Base-by-base conservation (phyloP, 2,329 filamentous ascomycete species). In the Talaromyces islandicus region DNA sequence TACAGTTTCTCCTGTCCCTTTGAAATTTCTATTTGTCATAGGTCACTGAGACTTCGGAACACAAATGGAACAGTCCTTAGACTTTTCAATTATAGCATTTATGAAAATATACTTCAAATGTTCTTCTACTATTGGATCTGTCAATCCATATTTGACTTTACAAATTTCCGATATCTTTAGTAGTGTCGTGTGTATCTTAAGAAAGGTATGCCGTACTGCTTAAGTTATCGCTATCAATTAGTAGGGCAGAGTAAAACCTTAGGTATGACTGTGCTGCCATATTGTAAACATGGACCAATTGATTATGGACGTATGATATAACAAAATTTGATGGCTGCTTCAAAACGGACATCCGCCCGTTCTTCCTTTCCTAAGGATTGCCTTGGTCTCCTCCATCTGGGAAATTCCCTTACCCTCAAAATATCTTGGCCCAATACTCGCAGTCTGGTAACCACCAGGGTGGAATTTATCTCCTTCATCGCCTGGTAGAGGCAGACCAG, bases 381-480 rank as follows among this genome's bases (percentile, higher is more conserved):
- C 67, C 48, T 73, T 73, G 57, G 73, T 76, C 12, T 63, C 70
- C 24, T 77, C 77, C 61, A 78, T 75, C 64, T 84, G 78, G 27
- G 80, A 77, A 17, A 69, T 56, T 0, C 86, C 85, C 64, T 80
- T 78, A 1, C 81, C 82, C 57, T 78, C 76, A 57, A 83, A 79
- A 56, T 75, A 77, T 56, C 71, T 75, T 0, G 89, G 89, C 0
- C 89, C 89, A 21, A 90, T 70, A 56, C 90, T 85, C 24, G 80
- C 75, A 52, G 78, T 70, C 46, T 70, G 62, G 63, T 80, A 82
- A 12, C 83, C 83, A 56, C 78, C 67, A 0, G 81, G 79, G 60
- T 72, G 72, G 64, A 78, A 82, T 62, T 74, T 79, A 35, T 77
- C 71, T 6, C 73, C 76, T 24, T 77, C 72, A 48, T 81, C 76